A percentile compares a stretch with the other conserved stretches of the same genome.
Conservation (phyloP, 2,329 filamentous ascomycete species). For the Trichophyton simii region DNA sequence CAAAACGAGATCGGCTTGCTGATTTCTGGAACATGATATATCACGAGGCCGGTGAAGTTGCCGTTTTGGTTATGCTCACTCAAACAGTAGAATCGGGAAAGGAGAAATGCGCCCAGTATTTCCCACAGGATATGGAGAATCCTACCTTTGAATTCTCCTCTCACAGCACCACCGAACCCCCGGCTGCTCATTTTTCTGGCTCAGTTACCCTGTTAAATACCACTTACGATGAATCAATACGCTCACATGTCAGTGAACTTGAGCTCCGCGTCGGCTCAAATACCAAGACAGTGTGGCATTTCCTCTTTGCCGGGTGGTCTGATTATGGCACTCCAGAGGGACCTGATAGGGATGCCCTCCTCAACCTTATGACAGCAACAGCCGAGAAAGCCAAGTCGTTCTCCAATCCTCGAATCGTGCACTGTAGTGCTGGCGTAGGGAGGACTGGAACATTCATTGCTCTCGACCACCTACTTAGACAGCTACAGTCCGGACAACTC, state of each 20-base stretch:
- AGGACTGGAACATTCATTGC: constrained; percentile 92
- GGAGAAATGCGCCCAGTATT: constrained; percentile 86
- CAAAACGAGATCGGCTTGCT: constrained; percentile 59
- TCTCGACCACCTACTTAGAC: constrained; percentile 77
- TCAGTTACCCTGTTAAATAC: constrained; percentile 47
- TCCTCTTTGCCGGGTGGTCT: constrained; percentile 78
- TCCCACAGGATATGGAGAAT: constrained; percentile 48
- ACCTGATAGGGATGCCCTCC: constrained; percentile 38
- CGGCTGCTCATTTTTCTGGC: constrained; percentile 33
- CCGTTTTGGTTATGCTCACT: constrained; percentile 88
- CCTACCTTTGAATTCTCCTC: constrained; percentile 34
- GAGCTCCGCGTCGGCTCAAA: constrained; percentile 37
- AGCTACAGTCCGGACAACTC: constrained; percentile 64
- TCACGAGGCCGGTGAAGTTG: constrained; percentile 60
- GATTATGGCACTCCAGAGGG: constrained; percentile 70
- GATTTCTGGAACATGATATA: constrained; percentile 96
- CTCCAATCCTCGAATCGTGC: constrained; percentile 64
- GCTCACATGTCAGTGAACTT: constrained; percentile 63
- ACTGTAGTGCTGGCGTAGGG: constrained; percentile 86
- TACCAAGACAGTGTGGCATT: constrained; percentile 63
- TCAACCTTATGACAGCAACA: constrained; percentile 39
- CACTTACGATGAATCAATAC: constrained; percentile 43
- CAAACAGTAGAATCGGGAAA: constrained; percentile 65
- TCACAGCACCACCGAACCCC: constrained; percentile 33
- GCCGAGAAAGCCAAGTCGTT: constrained; percentile 34